Base-by-base conservation (phyloP, 768 basidiomycete genomes). In the Lentinula sp. region DNA sequence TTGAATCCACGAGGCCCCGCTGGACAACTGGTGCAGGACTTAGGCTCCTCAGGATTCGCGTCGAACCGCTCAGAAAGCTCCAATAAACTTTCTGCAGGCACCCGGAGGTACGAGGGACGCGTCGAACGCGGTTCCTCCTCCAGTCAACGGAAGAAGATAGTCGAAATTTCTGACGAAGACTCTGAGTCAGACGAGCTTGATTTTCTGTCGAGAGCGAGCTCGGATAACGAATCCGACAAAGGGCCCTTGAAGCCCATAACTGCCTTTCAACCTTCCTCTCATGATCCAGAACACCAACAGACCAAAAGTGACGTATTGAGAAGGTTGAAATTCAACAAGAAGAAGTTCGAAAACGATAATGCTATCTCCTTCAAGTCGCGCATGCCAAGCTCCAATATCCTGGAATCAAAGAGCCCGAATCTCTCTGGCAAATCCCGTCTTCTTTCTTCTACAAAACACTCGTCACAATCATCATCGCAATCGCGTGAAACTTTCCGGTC, bases 291-390 rank as follows among this genome's bases (percentile, higher is more conserved):
- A 15, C 50, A 35, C 28, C 45, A 37, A 4, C 15, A 13, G 34
- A n/a, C 48, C 5, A 49, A 8, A 18, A 34, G 32, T 23, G 31
- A 54, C 3, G 21, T 32, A 4, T 21, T 66, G 32, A 70, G 70
- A 56, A 45, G 8, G 5, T 60, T 74, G 31, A 76, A 71, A 62
- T 79, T 77, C 63, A 76, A 62, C 13, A 80, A 67, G 66, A 78
- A 68, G 28, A 76, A 71, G 60, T 67, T 64, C 32, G 58, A 23
- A 16, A 35, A 15, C 1, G 37, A 57, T 59, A 10, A 48, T 31
- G 35, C 4, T 1, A 62, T 67, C 8, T 7, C 34, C 13, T 5
- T 51, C 32, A 51, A 28, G 16, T 15, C 49, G 57, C 62, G 6
- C 66, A 66, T 59, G 18, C 37, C 60, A 50, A 35, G 28, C 35